Conservation (phyloP, 441 rosid genomes). For the Brassica balearica region DNA sequence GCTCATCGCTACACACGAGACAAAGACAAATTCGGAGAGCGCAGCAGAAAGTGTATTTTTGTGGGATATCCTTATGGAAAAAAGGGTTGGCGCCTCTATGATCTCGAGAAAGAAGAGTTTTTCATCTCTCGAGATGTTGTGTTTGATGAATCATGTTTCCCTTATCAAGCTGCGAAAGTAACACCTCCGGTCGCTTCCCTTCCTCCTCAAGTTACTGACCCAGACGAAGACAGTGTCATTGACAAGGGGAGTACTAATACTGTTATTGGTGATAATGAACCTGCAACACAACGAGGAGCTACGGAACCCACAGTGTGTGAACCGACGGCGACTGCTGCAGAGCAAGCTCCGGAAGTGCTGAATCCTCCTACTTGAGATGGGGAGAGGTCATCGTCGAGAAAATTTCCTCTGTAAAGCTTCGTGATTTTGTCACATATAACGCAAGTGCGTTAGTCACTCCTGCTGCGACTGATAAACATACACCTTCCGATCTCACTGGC, state of each 20-base stretch:
- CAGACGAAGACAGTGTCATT: too few species aligned
- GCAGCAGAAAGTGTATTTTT: not conserved
- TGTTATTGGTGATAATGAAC: too few species aligned
- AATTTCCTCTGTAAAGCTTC: not conserved
- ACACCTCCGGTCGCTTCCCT: not conserved
- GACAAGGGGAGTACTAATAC: not conserved
- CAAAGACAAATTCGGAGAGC: not conserved
- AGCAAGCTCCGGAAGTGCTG: not conserved
- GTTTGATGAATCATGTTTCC: not conserved
- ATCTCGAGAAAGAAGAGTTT: not conserved
- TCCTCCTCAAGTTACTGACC: not conserved
- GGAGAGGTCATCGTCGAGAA: not conserved
- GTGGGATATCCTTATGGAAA: not conserved
- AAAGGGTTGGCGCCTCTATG: not conserved
- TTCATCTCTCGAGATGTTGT: not conserved
- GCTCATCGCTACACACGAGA: not conserved
- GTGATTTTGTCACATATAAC: not conserved
- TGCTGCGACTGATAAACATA: not conserved
- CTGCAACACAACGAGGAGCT: too few species aligned
- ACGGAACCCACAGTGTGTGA: not conserved
- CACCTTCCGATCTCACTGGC: not conserved
- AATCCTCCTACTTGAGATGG: not conserved
- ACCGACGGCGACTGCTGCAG: not conserved
- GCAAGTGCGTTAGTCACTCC: not conserved
- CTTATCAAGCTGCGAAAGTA: not conserved